Conservation (phyloP, 2,329 filamentous ascomycete genomes). For the Colletotrichum lentis region DNA sequence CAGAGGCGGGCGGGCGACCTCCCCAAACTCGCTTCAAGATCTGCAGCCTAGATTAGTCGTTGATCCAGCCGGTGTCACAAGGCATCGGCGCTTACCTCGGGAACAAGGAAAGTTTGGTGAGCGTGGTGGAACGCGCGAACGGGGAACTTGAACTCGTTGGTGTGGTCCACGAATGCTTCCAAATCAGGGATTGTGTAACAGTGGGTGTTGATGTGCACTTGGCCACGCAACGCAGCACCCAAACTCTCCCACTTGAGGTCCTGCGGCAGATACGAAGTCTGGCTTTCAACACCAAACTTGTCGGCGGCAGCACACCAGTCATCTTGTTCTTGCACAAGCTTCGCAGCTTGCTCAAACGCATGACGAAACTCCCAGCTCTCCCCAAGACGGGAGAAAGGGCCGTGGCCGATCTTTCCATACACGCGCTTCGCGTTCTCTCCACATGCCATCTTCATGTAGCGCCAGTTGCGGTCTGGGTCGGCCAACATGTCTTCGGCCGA, state of each 20-base stretch:
- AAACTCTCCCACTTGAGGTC: conserved; percentile 71
- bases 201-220: conserved; percentile 75
- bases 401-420: conserved; percentile 64
- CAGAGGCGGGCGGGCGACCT: conserved; percentile 62
- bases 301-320: conserved; percentile 72
- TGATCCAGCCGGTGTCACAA: not conserved
- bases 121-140: conserved; percentile 75
- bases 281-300: conserved; percentile 56
- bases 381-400: conserved; percentile 69
- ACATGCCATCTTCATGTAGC: conserved; percentile 81
- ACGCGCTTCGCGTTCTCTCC: conserved; percentile 73
- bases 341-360: conserved; percentile 69
- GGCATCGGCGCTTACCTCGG: conserved; percentile 57
- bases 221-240: conserved; percentile 68
- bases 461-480: conserved; percentile 70
- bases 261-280: conserved; percentile 67
- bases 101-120: conserved; percentile 71
- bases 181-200: conserved; percentile 76
- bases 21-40: conserved; percentile 66
- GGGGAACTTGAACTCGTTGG: conserved; percentile 75
- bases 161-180: conserved; percentile 74
- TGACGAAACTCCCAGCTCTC: conserved; percentile 75
- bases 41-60: conserved; percentile 41
- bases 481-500: conserved; percentile 71
- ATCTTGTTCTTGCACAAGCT: conserved; percentile 67